Evolutionary conservation across 345 rosid genomes (phyloP).

Genomic region (Gossypium arboreum): DNA sequence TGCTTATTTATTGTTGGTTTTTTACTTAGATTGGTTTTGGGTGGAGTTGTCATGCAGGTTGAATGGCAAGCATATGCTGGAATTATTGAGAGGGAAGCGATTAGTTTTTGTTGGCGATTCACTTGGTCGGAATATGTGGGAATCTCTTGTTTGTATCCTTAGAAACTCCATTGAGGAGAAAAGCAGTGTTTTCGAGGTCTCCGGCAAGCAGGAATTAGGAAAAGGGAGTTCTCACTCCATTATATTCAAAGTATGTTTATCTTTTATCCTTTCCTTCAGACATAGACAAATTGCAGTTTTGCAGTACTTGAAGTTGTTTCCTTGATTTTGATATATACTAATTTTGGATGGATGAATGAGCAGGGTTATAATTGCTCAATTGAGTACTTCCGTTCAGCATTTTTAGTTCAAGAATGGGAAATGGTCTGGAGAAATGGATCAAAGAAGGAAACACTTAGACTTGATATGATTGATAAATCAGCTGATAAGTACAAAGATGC

Average conservation of each 20-base stretch:
- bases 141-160: constrained; percentile 41
- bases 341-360: constrained; percentile 10
- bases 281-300: neutral
- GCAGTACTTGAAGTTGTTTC: neutral
- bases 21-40: neutral
- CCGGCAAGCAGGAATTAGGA: constrained; percentile 29
- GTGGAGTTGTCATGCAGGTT: constrained; percentile 28
- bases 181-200: constrained; percentile 32
- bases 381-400: constrained; percentile 25
- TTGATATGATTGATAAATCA: constrained; percentile 35
- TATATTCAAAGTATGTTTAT: constrained; percentile 28
- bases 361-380: constrained; percentile 43
- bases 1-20: neutral
- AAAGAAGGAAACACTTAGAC: constrained; percentile 43
- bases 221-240: constrained; percentile 33
- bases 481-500: constrained; percentile 34
- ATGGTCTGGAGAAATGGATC: constrained; percentile 15
- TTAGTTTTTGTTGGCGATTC: constrained; percentile 46
- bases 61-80: constrained; percentile 33
- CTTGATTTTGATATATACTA: neutral
- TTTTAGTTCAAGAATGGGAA: constrained; percentile 36
- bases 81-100: constrained; percentile 38
- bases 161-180: constrained; percentile 20
- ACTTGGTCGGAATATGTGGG: constrained; percentile 48
- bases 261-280: neutral